Evolutionary conservation across 805 yeast species (phyloP).

Genomic region (Candida verbasci): DNA sequence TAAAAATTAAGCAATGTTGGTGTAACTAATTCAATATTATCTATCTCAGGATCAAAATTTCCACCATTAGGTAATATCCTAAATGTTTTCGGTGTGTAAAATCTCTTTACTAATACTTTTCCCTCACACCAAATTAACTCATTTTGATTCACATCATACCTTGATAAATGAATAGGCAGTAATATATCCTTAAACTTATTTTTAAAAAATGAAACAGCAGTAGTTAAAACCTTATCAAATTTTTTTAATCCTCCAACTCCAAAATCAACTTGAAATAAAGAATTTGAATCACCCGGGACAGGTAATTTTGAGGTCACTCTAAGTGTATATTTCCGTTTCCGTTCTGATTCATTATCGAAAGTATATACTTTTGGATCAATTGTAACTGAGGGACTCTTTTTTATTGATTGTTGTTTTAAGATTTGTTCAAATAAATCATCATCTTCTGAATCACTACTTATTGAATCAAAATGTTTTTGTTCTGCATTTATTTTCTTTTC

Average conservation of each 20-base stretch:
- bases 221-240: conserved; percentile 19
- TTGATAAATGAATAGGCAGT: conserved; percentile 3
- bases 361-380: conserved; percentile 13
- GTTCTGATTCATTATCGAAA: conserved; percentile 21
- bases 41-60: conserved; percentile 6
- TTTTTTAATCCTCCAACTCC: conserved; percentile 25
- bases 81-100: conserved; percentile 37
- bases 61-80: conserved; percentile 25
- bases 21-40: conserved; percentile 8
- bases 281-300: conserved; percentile 9
- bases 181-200: conserved; percentile 2
- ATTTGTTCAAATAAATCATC: conserved; percentile 2
- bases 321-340: conserved; percentile 24
- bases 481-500: conserved; percentile 6
- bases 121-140: conserved; percentile 39
- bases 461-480: conserved; percentile 1
- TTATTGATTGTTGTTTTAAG: not conserved
- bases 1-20: conserved; percentile 18
- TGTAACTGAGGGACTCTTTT: not conserved
- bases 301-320: conserved; percentile 25
- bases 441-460: conserved; percentile 1
- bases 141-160: conserved; percentile 11
- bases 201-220: conserved; percentile 14
- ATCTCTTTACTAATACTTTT: conserved; percentile 30
- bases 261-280: conserved; percentile 12